Evolutionary conservation across 164 flowering plant genomes (phyloP), one percentile per base, ranked within the genome.

Genomic region (Echeveria elegans): DNA sequence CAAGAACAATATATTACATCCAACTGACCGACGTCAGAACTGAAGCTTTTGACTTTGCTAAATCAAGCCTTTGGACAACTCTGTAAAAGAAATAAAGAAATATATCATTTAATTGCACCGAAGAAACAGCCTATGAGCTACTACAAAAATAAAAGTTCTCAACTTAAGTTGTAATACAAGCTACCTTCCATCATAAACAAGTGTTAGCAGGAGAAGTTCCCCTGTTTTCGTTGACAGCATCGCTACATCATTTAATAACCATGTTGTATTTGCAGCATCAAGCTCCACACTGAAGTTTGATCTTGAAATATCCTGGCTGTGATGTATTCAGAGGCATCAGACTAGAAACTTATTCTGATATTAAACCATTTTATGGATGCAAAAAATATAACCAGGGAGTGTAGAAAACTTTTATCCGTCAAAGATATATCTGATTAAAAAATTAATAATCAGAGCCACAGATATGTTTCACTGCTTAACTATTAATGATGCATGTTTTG

Each of bases 151-250:
- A 28, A 19, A 56, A 29, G 15, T 36, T 9, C 0, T 11, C 26
- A 50, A 48, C 28, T 29, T 21, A 65, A 24, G 16, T 52, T 9
- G n/a, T n/a, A n/a, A 56, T 0, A 69, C 34, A 62, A 71, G 80
- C n/a, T 65, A 90, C 99, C 99, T 79, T 63, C 96, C 96, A 79
- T 95, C 99, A 82, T 81, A 88, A 63, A 86, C 82, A 79, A 95
- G 82, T 28, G 88, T 84, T 71, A 95, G 81, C 60, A 89, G 69
- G 62, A 95, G 82, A 47, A 95, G 76, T 71, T 95, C 99, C 71
- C 99, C 99, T 52, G 92, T 79, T 84, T 92, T 95, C 48, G 97
- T 84, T 66, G 99, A 95, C 64, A 95, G 82, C 82, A 95, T 76
- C 48, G 91, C 97, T 18, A 90, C 94, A 73, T 95, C 96, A 77